These are phyloP conservation scores for Globisporangium acanthophoron DNA, from an alignment of 352 stramenopile species.

Conservation along the genomic window DNA sequence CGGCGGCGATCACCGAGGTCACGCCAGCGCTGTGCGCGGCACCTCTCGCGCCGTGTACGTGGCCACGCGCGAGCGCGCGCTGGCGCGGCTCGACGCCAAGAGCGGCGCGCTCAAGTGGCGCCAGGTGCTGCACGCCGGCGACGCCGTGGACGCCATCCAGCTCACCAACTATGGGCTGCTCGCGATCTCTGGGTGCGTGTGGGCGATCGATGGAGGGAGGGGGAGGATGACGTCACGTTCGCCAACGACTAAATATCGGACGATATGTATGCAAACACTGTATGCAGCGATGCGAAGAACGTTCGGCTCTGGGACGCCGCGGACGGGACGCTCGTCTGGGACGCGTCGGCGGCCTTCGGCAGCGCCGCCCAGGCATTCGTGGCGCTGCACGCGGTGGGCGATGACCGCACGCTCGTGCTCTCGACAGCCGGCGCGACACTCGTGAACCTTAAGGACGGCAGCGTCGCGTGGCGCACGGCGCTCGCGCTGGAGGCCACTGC, in stretches of 20 bases:
- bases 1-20: slow-evolving; percentile 33
- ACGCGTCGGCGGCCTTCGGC: slow-evolving; percentile 33
- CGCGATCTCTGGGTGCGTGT: slow-evolving; percentile 51
- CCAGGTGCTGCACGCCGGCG: slow-evolving; percentile 48
- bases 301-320: slow-evolving; percentile 64
- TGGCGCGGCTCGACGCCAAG: slow-evolving; percentile 65
- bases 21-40: slow-evolving; percentile 29
- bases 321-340: slow-evolving; percentile 63
- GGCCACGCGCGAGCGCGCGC: slow-evolving; percentile 47
- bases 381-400: slow-evolving; percentile 35
- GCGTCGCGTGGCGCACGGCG: slow-evolving; percentile 28
- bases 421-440: slow-evolving; percentile 40
- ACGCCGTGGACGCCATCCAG: slow-evolving; percentile 63
- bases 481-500: slow-evolving; percentile 25
- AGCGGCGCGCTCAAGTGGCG: slow-evolving; percentile 75
- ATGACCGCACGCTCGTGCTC: slow-evolving; percentile 46
- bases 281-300: slow-evolving; percentile 37
- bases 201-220: background rate
- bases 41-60: slow-evolving; percentile 62
- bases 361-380: slow-evolving; percentile 21
- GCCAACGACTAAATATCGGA: no score
- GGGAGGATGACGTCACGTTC: no score
- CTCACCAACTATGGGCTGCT: slow-evolving; percentile 64
- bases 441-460: slow-evolving; percentile 53
- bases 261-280: background rate